These are phyloP conservation scores for Sphaerostilbella broomeana DNA, from an alignment of 2,329 filamentous ascomycete species.

Conservation along the genomic window DNA sequence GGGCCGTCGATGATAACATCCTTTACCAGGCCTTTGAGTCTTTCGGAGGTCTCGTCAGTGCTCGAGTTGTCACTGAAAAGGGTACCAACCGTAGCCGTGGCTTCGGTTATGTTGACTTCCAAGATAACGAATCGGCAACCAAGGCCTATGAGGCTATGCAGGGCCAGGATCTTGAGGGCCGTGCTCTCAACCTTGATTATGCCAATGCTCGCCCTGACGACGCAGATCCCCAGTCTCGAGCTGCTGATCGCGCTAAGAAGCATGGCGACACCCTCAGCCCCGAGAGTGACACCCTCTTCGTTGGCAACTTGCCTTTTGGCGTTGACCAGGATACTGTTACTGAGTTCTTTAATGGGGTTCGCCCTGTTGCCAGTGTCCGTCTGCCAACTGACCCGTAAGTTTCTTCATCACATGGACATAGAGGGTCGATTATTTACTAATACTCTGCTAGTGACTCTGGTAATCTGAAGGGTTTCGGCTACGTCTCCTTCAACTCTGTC, in stretches of 20 bases:
- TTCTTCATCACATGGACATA: background rate
- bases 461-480: constrained; percentile 85
- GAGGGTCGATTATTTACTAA: constrained; percentile 6
- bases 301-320: constrained; percentile 85
- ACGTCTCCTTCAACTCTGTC: constrained; percentile 74
- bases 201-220: constrained; percentile 59
- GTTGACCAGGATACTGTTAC: constrained; percentile 69
- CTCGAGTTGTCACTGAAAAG: constrained; percentile 78
- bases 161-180: constrained; percentile 66
- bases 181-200: constrained; percentile 72
- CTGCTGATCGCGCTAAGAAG: constrained; percentile 56
- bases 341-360: constrained; percentile 66
- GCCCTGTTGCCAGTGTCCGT: constrained; percentile 69
- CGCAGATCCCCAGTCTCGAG: constrained; percentile 47
- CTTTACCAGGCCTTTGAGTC: constrained; percentile 75
- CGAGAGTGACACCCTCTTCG: constrained; percentile 80
- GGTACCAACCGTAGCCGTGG: constrained; percentile 78
- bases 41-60: constrained; percentile 65
- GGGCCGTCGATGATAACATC: constrained; percentile 80
- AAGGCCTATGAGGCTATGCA: constrained; percentile 71
- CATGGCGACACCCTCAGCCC: constrained; percentile 77
- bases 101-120: constrained; percentile 90
- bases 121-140: constrained; percentile 57
- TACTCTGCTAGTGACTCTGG: constrained; percentile 57
- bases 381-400: constrained; percentile 76